Conservation (phyloP, 768 basidiomycete genomes). For the Leccinum fibrillosum region DNA sequence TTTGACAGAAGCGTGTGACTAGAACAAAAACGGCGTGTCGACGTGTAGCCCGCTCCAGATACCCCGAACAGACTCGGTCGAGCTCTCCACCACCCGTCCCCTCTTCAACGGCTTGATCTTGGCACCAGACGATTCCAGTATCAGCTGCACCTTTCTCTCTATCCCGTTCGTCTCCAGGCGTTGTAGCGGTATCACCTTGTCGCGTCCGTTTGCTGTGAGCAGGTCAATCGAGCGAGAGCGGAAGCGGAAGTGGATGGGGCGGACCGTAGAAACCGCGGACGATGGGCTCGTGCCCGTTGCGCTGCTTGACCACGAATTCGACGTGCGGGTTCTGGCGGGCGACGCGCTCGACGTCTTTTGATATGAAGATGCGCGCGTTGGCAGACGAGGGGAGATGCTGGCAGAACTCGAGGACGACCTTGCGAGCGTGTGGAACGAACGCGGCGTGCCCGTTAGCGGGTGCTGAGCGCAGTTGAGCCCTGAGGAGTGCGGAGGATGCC, state of each 20-base stretch:
- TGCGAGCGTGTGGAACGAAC: slow-evolving; percentile 77
- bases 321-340: slow-evolving; percentile 78
- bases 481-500: slow-evolving; percentile 38
- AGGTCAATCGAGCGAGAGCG: slow-evolving; percentile 11
- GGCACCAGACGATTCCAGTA: slow-evolving; percentile 84
- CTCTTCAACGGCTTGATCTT: slow-evolving; percentile 80
- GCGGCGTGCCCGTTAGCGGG: slow-evolving; percentile 73
- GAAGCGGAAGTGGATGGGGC: slow-evolving; percentile 5
- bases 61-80: slow-evolving; percentile 76
- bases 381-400: slow-evolving; percentile 76
- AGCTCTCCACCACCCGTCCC: slow-evolving; percentile 65
- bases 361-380: slow-evolving; percentile 67
- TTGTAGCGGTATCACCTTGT: slow-evolving; percentile 84
- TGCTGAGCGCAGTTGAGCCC: slow-evolving; percentile 49
- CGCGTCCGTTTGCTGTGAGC: slow-evolving; percentile 73
- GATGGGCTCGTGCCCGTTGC: slow-evolving; percentile 74
- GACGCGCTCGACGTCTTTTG: slow-evolving; percentile 57
- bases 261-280: slow-evolving; percentile 80
- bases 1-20: slow-evolving; percentile 15
- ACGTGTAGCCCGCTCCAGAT: slow-evolving; percentile 91
- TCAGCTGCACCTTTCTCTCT: slow-evolving; percentile 72
- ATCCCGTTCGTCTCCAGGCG: slow-evolving; percentile 71
- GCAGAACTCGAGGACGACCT: slow-evolving; percentile 87
- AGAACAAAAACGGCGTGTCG: slow-evolving; percentile 60
- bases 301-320: slow-evolving; percentile 78